A percentile compares a stretch with the other conserved stretches of the same genome.
These are phyloP conservation scores for Penicillium herquei DNA, from an alignment of 495 filamentous ascomycete species.

Conservation along the genomic window DNA sequence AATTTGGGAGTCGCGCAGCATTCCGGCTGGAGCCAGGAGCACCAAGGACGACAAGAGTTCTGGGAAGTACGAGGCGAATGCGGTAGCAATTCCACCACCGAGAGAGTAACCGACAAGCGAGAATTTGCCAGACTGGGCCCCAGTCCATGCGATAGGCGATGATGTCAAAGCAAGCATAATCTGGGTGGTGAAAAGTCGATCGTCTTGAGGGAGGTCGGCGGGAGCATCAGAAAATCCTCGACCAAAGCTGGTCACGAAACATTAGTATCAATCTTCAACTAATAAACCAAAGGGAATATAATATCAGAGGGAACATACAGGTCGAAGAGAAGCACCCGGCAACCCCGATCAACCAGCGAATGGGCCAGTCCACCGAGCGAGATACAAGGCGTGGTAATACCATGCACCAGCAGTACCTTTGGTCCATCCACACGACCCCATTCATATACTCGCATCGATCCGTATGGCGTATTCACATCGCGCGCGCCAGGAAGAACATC, in stretches of 20 bases:
- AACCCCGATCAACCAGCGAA: slow-evolving; percentile 68
- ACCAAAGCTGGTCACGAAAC: slow-evolving; percentile 55
- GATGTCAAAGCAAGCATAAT: slow-evolving; percentile 71
- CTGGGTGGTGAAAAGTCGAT: slow-evolving; percentile 70
- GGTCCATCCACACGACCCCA: slow-evolving; percentile 78
- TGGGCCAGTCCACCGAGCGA: slow-evolving; percentile 67
- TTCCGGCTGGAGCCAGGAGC: slow-evolving; percentile 72
- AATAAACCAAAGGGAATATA: not conserved
- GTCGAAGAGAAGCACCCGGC: slow-evolving; percentile 80
- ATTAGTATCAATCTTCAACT: not conserved
- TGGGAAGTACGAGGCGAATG: slow-evolving; percentile 73
- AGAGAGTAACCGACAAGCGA: slow-evolving; percentile 80
- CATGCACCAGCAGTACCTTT: slow-evolving; percentile 81
- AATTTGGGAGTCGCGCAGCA: slow-evolving; percentile 66
- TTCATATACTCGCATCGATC: slow-evolving; percentile 81
- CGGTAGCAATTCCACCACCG: slow-evolving; percentile 72
- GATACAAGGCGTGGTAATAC: slow-evolving; percentile 80
- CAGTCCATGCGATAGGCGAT: slow-evolving; percentile 66
- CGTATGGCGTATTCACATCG: slow-evolving; percentile 75
- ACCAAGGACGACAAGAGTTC: slow-evolving; percentile 62
- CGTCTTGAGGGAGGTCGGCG: slow-evolving; percentile 64
- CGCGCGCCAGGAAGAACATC: slow-evolving; percentile 71
- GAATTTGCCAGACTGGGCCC: slow-evolving; percentile 54
- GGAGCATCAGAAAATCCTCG: slow-evolving; percentile 77
- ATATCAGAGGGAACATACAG: slow-evolving; percentile 28